These are phyloP conservation scores for Chrysosporium keratinophilum DNA, from an alignment of 2,329 filamentous ascomycete species.

Conservation along the genomic window DNA sequence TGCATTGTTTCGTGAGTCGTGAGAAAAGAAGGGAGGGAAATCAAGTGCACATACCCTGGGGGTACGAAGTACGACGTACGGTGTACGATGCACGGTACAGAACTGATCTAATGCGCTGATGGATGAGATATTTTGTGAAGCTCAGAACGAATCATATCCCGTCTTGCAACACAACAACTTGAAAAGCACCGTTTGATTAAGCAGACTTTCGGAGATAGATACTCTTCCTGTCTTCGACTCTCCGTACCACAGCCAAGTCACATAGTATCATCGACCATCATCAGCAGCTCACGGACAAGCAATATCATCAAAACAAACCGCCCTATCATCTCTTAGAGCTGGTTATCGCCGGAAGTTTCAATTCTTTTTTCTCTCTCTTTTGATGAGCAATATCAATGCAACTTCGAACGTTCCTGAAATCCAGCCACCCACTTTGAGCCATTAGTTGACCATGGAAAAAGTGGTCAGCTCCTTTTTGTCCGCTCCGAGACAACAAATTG, in stretches of 20 bases:
- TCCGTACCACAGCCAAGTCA: no score
- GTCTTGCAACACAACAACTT: no score
- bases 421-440: neutral
- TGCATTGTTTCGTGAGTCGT: no score
- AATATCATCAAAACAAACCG: neutral
- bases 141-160: neutral
- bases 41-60: no score
- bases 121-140: no score
- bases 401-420: neutral
- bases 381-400: neutral
- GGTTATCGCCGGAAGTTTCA: constrained; percentile 5
- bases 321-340: neutral
- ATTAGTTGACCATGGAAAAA: neutral
- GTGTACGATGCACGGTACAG: no score
- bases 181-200: no score
- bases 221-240: no score
- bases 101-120: no score
- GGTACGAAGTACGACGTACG: no score
- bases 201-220: no score
- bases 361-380: neutral
- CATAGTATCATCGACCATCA: neutral
- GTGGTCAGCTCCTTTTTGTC: neutral
- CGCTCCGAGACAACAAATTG: constrained; percentile 3
- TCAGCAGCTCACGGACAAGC: neutral
- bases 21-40: no score